Conservation (phyloP, 2,329 filamentous ascomycete species). For the Calonectria ilicicola region DNA sequence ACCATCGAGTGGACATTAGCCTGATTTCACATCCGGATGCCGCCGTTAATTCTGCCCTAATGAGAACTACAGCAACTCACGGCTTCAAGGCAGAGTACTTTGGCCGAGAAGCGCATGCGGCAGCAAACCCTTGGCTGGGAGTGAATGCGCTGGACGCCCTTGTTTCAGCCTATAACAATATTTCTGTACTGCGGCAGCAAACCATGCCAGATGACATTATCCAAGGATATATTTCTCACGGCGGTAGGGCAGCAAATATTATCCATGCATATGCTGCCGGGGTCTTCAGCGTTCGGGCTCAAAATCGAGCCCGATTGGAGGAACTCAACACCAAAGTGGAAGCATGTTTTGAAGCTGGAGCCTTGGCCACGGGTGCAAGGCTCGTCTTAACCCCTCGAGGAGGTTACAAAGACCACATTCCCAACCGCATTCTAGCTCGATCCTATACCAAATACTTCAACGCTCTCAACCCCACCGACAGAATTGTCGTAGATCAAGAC, state of each 20-base stretch:
- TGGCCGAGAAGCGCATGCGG: conserved; percentile 30
- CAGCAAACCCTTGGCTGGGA: conserved; percentile 32
- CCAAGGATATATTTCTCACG: conserved; percentile 35
- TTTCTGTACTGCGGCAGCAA: conserved; percentile 36
- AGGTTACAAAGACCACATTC: conserved; percentile 48
- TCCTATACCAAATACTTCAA: conserved; percentile 28
- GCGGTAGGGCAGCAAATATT: conserved; percentile 36
- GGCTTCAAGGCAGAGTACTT: conserved; percentile 33
- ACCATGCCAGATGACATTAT: conserved; percentile 31
- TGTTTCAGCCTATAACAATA: conserved; percentile 31
- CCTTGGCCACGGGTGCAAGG: conserved; percentile 46
- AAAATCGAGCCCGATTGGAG: conserved; percentile 41
- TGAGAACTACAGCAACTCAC: conserved; percentile 32
- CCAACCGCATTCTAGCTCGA: conserved; percentile 40
- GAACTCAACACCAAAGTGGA: conserved; percentile 36
- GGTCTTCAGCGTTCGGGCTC: conserved; percentile 65
- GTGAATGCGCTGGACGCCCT: conserved; percentile 39
- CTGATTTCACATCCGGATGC: conserved; percentile 36
- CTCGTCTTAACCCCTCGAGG: conserved; percentile 50
- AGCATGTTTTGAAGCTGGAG: conserved; percentile 44
- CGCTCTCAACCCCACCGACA: background rate
- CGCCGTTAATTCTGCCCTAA: conserved; percentile 25
- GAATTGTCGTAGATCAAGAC: conserved; percentile 29
- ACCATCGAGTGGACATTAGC: conserved; percentile 37
- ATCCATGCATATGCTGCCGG: conserved; percentile 63